Evolutionary conservation across 1,284 basidiomycete species (phyloP).

Genomic region (Malassezia psittaci): DNA sequence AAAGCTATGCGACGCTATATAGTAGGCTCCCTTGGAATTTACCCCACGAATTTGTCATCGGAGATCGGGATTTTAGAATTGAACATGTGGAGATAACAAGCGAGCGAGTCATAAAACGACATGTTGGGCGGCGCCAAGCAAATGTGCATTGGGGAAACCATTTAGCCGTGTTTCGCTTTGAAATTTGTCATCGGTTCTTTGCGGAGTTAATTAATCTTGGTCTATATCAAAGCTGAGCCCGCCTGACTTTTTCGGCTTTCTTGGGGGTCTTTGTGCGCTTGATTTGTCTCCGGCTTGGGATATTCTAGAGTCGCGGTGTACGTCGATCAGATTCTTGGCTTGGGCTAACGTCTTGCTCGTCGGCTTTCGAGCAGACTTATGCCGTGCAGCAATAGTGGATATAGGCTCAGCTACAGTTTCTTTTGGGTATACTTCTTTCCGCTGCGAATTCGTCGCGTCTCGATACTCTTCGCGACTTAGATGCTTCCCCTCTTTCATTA

Average conservation of each 20-base stretch:
- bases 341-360: background rate
- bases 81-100: background rate
- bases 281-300: background rate
- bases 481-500: constrained; percentile 33
- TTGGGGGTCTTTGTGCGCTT: background rate
- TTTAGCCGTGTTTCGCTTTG: too few species aligned
- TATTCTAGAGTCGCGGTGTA: background rate
- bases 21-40: too few species aligned
- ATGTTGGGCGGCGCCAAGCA: background rate
- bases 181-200: too few species aligned
- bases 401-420: background rate
- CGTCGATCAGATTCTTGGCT: constrained; percentile 4
- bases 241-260: background rate
- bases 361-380: background rate
- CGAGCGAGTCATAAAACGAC: background rate
- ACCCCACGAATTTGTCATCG: constrained; percentile 1
- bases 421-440: background rate
- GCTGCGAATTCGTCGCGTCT: background rate
- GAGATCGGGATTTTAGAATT: background rate
- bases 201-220: background rate
- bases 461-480: constrained; percentile 23
- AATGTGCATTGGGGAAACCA: background rate
- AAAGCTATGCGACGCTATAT: too few species aligned
- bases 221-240: constrained; percentile 6
- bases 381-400: background rate